Percentiles rank a stretch among this genome's conserved stretches.
Conservation (phyloP, 2,329 filamentous ascomycete genomes). For the Coniochaeta prunicola region DNA sequence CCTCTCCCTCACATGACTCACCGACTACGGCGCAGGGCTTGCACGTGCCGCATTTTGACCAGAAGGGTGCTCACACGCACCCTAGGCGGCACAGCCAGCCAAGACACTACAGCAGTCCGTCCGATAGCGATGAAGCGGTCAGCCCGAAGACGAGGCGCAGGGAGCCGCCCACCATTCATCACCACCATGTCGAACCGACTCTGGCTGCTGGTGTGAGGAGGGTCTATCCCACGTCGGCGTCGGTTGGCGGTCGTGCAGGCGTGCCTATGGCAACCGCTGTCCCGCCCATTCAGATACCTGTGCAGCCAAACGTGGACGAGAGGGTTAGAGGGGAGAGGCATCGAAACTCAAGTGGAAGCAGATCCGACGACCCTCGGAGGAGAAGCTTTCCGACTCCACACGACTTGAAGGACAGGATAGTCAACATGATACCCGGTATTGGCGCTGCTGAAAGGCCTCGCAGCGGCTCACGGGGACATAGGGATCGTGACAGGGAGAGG, state of each 20-base stretch:
- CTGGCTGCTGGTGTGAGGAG: background rate
- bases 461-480: constrained; percentile 23
- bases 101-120: constrained; percentile 32
- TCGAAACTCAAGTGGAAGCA: constrained; percentile 5
- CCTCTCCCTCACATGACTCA: constrained; percentile 19
- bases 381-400: constrained; percentile 26
- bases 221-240: background rate
- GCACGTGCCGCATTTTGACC: constrained; percentile 23
- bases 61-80: constrained; percentile 16
- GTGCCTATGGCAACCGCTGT: background rate
- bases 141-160: constrained; percentile 16
- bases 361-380: constrained; percentile 26
- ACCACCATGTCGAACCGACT: background rate
- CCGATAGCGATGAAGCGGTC: constrained; percentile 29
- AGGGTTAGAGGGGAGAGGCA: constrained; percentile 7
- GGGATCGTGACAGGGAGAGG: constrained; percentile 1
- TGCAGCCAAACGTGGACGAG: constrained; percentile 9
- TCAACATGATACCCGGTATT: constrained; percentile 32
- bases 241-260: background rate
- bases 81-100: constrained; percentile 43
- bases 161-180: background rate
- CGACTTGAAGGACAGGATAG: constrained; percentile 34
- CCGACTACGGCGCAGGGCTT: constrained; percentile 7
- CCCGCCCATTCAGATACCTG: constrained; percentile 19
- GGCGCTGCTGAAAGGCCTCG: constrained; percentile 26